A percentile compares a stretch with the other conserved stretches of the same genome.
phyloP scores from a whole-genome alignment of 2,329 filamentous ascomycete species.

The Aspergillus sp. region DNA sequence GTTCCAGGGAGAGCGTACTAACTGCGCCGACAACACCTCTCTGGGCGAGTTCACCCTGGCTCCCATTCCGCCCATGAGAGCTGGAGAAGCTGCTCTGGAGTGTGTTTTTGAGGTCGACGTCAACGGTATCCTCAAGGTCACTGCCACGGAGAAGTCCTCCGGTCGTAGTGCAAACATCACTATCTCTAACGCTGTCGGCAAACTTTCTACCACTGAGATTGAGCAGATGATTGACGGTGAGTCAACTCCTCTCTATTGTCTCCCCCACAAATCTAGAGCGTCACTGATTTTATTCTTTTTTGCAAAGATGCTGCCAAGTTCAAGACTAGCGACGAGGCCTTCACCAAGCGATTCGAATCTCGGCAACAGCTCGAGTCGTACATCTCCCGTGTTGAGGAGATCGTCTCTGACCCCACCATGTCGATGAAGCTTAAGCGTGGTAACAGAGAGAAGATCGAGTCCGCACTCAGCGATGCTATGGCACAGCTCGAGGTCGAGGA shows the following conservation, averaged over 20 bases:
- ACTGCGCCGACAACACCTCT: conserved; percentile 98
- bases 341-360: conserved; percentile 99
- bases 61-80: conserved; percentile 81
- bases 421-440: conserved; percentile 97
- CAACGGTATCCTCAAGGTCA: conserved; percentile 99
- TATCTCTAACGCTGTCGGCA: conserved; percentile 98
- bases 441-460: conserved; percentile 99
- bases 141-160: conserved; percentile 97
- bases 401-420: conserved; percentile 92
- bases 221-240: conserved; percentile 93
- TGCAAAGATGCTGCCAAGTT: conserved; percentile 87
- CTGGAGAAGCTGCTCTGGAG: conserved; percentile 94
- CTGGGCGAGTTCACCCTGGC: conserved; percentile 96
- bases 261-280: too few relatives aligned
- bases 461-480: conserved; percentile 95
- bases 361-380: conserved; percentile 99
- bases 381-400: conserved; percentile 98
- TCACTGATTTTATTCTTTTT: conserved; percentile 4
- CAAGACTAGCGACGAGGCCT: conserved; percentile 96
- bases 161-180: conserved; percentile 99
- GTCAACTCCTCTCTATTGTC: conserved; percentile 18
- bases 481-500: conserved; percentile 95
- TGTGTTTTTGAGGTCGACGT: conserved; percentile 99
- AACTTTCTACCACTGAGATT: conserved; percentile 91
- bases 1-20: conserved; percentile 94